These are phyloP conservation scores for Caloboletus firmus DNA, from an alignment of 1,284 basidiomycete genomes.

Conservation along the genomic window DNA sequence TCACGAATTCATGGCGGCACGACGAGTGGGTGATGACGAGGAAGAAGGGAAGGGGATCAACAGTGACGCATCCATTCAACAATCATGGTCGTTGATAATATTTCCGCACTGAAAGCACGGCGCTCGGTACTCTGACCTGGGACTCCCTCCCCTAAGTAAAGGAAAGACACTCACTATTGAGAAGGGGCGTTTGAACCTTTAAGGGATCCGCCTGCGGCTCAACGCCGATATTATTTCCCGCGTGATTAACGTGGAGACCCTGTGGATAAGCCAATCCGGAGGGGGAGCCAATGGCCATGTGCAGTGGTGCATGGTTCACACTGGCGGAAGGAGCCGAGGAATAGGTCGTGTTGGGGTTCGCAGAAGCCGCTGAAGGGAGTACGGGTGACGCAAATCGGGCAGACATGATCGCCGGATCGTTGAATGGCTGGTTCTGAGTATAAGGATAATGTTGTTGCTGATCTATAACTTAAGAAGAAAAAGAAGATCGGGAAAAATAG, in stretches of 20 bases:
- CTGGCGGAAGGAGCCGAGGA: constrained; percentile 1
- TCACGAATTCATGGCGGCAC: constrained; percentile 31
- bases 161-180: constrained; percentile 66
- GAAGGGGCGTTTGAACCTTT: constrained; percentile 35
- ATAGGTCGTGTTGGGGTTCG: constrained; percentile 17
- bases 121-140: constrained; percentile 73
- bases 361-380: constrained; percentile 12
- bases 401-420: constrained; percentile 82
- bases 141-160: constrained; percentile 66
- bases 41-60: constrained; percentile 17
- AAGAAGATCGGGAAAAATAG: constrained; percentile 20
- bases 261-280: constrained; percentile 57
- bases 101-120: constrained; percentile 84
- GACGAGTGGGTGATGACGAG: constrained; percentile 22
- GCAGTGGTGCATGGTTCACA: constrained; percentile 27
- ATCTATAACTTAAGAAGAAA: constrained; percentile 30
- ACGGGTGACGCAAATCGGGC: constrained; percentile 55
- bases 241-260: constrained; percentile 35
- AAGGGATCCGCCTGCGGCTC: constrained; percentile 32
- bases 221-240: constrained; percentile 16
- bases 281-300: constrained; percentile 55
- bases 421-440: constrained; percentile 50
- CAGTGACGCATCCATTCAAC: constrained; percentile 31
- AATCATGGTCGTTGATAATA: constrained; percentile 64
- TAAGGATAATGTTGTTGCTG: constrained; percentile 42